Conservation (phyloP, 148 eudicot genomes). For the Pouteria glomerata region DNA sequence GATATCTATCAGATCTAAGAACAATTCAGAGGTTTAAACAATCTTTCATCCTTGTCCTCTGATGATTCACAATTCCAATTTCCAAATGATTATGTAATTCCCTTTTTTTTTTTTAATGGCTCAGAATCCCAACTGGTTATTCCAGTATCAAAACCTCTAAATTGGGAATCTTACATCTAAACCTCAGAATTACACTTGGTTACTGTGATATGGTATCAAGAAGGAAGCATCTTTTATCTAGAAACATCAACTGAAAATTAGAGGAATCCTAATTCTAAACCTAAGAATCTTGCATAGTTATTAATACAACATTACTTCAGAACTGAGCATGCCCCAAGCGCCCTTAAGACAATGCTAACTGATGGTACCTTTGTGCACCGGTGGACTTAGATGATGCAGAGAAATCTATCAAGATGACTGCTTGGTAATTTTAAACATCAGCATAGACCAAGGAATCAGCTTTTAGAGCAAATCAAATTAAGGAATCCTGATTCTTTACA, state of each 20-base stretch:
- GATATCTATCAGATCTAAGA: too few species aligned
- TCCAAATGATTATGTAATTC: too few species aligned
- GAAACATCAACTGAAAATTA: not conserved
- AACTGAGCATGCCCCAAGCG: not conserved
- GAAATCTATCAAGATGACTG: too few species aligned
- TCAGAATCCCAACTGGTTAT: too few species aligned
- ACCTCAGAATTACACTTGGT: not conserved
- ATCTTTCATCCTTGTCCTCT: too few species aligned
- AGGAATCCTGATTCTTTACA: not conserved
- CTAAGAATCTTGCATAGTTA: not conserved
- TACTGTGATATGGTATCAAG: not conserved
- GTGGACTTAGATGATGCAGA: too few species aligned
- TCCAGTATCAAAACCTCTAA: not conserved
- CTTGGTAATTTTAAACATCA: too few species aligned
- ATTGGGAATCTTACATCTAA: not conserved
- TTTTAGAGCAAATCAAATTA: not conserved
- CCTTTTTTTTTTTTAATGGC: too few species aligned
- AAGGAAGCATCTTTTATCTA: not conserved
- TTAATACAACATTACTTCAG: not conserved
- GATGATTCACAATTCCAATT: too few species aligned
- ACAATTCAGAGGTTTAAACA: too few species aligned
- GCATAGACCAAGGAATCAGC: too few species aligned
- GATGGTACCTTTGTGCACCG: too few species aligned
- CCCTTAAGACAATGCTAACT: not conserved
- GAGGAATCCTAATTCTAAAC: not conserved